Evolutionary conservation across 2,329 filamentous ascomycete genomes (phyloP), one percentile per base, ranked within the genome.

Genomic region (Diaporthe citriasiana): DNA sequence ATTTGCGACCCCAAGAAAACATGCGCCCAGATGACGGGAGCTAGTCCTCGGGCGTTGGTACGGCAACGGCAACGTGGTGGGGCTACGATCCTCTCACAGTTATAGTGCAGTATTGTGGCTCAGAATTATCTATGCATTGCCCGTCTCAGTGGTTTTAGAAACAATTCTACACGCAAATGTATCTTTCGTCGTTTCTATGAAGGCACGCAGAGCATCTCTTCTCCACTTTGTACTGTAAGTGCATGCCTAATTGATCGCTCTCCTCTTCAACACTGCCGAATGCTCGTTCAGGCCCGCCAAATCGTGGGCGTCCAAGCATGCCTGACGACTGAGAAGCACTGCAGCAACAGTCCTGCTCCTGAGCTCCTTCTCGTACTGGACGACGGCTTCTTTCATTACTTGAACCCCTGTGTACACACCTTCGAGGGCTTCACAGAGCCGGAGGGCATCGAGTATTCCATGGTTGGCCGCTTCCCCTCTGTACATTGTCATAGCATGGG

Each of bases 401-500:
- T 71, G 12, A 68, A 56, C 15, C 76, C 78, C 9, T 65, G 27
- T 45, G 78, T 75, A 0, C 79, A 59, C 9, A 63, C 70, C 22
- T 74, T 74, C n/a, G 82, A 74, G 19, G 75, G 77, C 53, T 78
- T 76, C 19, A 76, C 72, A 79, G 75, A 50, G 79, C 79, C 2
- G 53, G 47, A 68, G 47, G 22, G 83, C 83, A 66, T 85, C 83
- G n/a, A 83, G 78, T 17, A 85, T 83, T 22, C 83, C 83, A 72
- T 85, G 83, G 71, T 85, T 85, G 10, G 79, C 81, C 1, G 80
- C 83, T 70, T 85, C 83, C 35, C 83, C 83, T 25, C 83, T 80
- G 70, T 82, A 89, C 87, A 89, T 89, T 40, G 87, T 89, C 88
- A 90, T 90, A n/a, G 88, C 85, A 78, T 90, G 88, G 0, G 88